Base-by-base conservation (phyloP, 2,329 filamentous ascomycete species). In the Exophiala bonariae region DNA sequence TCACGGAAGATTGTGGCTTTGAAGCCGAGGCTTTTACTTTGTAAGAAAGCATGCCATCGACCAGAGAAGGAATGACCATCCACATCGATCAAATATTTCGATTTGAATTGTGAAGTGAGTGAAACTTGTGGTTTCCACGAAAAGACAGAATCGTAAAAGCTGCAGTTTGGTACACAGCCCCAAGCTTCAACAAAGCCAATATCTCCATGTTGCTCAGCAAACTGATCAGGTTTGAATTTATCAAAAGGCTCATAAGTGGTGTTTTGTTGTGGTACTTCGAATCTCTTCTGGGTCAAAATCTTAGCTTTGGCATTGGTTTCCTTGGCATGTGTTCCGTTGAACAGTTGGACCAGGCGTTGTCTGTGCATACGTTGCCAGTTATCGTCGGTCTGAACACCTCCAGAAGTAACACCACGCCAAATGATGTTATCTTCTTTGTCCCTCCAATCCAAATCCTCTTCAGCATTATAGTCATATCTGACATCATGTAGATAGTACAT, bases 381-480 rank as follows among this genome's bases (percentile, higher is more conserved):
- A 19, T 65, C 60, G 16, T 47, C 58, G 17, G 57, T 68, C 55
- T 86, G 82, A 31, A 68, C 67, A 2, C 82, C 83, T 3, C 82
- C 83, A 6, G 82, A 83, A 3, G 79, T 81, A 2, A 80, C 78
- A 36, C 83, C 83, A 30, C 83, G 80, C 83, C 83, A 87, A 28
- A 84, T 68, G 36, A 82, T 66, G 3, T 66, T 70, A 44, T 78
- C 71, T 20, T 67, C 66, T 65, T 87, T 87, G 26, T 74, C 63
- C 3, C 71, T 64, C 83, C 84, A 86, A 4, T 69, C 62, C 10
- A 77, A 69, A 35, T 84, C 82, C 47, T 77, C 77, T 7, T 66
- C 66, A 6, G 71, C 62, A 42, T 79, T 76, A 43, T 82, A 83
- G 1, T 74, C 76, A 63, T 85, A 85, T 36, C 78, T 75, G 5